Evolutionary conservation across 2,329 filamentous ascomycete genomes (phyloP).

Genomic region (Exophiala sp.): DNA sequence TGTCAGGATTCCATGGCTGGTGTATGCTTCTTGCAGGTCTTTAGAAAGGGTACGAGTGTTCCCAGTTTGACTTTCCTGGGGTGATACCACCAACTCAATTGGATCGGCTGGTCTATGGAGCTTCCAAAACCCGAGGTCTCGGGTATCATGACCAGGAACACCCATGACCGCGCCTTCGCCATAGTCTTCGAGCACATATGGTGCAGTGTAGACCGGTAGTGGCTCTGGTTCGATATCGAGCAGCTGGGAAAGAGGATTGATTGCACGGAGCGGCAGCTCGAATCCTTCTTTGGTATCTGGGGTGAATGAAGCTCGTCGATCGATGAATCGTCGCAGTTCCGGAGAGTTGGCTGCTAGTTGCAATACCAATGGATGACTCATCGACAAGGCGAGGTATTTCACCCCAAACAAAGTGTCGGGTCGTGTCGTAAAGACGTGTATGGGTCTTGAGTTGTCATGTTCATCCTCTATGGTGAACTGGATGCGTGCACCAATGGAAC

Average conservation of each 20-base stretch:
- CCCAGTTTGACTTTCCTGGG: constrained; percentile 36
- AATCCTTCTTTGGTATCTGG: constrained; percentile 63
- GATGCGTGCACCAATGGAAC: constrained; percentile 68
- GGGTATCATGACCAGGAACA: constrained; percentile 76
- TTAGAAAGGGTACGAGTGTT: constrained; percentile 25
- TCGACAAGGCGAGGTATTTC: constrained; percentile 76
- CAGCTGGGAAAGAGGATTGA: constrained; percentile 62
- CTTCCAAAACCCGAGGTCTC: constrained; percentile 78
- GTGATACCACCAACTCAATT: constrained; percentile 60
- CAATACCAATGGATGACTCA: constrained; percentile 66
- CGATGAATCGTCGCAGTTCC: constrained; percentile 65
- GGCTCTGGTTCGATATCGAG: constrained; percentile 50
- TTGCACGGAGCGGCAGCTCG: constrained; percentile 59
- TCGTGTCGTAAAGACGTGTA: constrained; percentile 75
- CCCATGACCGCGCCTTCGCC: constrained; percentile 90
- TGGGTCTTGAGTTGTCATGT: constrained; percentile 28
- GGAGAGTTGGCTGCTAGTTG: constrained; percentile 58
- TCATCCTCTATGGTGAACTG: constrained; percentile 60
- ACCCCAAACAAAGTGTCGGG: constrained; percentile 85
- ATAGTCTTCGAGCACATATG: constrained; percentile 81
- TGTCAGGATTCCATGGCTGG: constrained; percentile 66
- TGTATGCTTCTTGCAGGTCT: constrained; percentile 52
- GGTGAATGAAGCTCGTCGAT: constrained; percentile 52
- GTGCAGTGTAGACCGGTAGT: constrained; percentile 74
- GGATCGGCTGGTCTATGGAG: constrained; percentile 59